Base-by-base conservation (phyloP, 768 basidiomycete species). In the Xerocomellus amylosporus region DNA sequence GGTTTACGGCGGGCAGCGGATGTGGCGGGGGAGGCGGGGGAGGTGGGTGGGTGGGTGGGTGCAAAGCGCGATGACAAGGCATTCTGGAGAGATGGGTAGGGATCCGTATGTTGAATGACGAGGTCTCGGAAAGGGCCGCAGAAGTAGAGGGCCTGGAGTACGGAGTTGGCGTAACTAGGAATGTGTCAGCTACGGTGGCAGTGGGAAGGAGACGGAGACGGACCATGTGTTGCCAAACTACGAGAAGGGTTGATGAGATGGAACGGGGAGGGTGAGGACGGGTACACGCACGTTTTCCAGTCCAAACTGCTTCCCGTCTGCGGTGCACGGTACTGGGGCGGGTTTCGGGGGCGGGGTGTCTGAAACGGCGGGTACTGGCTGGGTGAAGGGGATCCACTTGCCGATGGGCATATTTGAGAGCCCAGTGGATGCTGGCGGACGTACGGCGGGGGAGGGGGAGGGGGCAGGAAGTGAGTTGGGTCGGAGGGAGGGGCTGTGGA, bases 171-270 rank as follows among this genome's bases (percentile, higher is more conserved):
- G 73, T 99, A 99, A 75, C 94, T 94, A 45, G 31, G 34, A 55
- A 24, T 60, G 46, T 28, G 63, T 70, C 49, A 67, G 64, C 55
- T 41, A 36, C 10, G 41, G 22, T n/a, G 46, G 36, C 13, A 50
- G 59, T 34, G 51, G 41, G 48, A 54, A 31, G 19, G 36, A 36
- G 41, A 26, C 44, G 8, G 48, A 45, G 46, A 56, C 79, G 63
- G 60, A 93, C 93, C 95, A 98, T 44, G 93, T 98, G 70, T 98
- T 98, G 38, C 93, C 94, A 76, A 96, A 97, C 93, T 96, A 59
- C 19, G 49, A 19, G 38, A 26, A 44, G n/a, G 46, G 9, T 22
- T 26, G 56, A 48, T 62, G 39, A 65, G 51, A 38, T 24, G 49
- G 37, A 49, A 54, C 46, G 13, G 20, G 43, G 30, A 47, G 6